phyloP scores from a whole-genome alignment of 495 filamentous ascomycete genomes.

The Penicillium ucsense region DNA sequence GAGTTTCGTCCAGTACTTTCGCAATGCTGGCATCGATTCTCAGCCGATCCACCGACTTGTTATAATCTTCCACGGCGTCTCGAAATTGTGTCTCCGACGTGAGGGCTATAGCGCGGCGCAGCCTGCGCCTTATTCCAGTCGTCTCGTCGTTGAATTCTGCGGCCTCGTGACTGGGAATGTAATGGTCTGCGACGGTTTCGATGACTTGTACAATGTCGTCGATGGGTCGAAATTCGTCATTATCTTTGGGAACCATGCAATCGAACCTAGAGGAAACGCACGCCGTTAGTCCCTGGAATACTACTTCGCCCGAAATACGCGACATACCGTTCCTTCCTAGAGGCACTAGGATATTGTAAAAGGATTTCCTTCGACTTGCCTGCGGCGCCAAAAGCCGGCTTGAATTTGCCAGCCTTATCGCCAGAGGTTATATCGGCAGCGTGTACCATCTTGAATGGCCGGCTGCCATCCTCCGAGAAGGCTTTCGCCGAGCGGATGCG shows the following conservation, averaged over 20 bases:
- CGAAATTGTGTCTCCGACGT: conserved; percentile 58
- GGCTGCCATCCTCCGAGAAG: conserved; percentile 45
- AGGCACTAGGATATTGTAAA: conserved; percentile 65
- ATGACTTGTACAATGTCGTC: conserved; percentile 78
- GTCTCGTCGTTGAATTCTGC: conserved; percentile 61
- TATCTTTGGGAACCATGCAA: conserved; percentile 64
- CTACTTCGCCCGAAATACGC: neutral
- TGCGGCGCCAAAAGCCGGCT: conserved; percentile 35
- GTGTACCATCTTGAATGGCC: conserved; percentile 51
- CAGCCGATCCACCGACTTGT: conserved; percentile 49
- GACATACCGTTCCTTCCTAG: conserved; percentile 54
- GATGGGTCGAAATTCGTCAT: conserved; percentile 70
- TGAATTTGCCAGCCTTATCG: conserved; percentile 37
- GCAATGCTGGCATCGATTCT: conserved; percentile 56
- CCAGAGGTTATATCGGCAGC: conserved; percentile 54
- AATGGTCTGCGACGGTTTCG: conserved; percentile 59
- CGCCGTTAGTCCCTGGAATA: neutral
- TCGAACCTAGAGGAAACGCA: conserved; percentile 47
- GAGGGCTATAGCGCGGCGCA: conserved; percentile 58
- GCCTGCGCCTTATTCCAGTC: conserved; percentile 58
- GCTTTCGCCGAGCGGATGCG: conserved; percentile 50
- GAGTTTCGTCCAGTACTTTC: conserved; percentile 54
- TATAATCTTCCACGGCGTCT: conserved; percentile 64
- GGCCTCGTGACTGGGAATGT: conserved; percentile 57
- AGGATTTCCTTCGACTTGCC: conserved; percentile 43